Base-by-base conservation (phyloP, 345 rosid genomes). In the Melastoma malabathricum region DNA sequence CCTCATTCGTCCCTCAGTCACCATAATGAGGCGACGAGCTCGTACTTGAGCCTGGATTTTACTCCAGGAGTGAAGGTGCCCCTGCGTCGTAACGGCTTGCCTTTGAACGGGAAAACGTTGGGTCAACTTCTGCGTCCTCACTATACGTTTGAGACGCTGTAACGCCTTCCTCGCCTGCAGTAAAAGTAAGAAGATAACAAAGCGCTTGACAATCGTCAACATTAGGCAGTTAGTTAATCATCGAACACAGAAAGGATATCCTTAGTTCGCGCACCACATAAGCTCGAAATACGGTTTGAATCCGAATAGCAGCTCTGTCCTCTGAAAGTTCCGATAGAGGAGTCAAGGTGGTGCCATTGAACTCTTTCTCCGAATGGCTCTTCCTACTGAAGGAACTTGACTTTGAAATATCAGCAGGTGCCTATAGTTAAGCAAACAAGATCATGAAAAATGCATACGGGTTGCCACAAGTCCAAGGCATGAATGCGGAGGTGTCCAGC, bases 61-160 rank as follows among this genome's bases (percentile, higher is more conserved):
- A 80, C 95, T 80, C 98, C 96, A 92, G 16, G 85, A 65, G 64
- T 92, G 93, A 52, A 92, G 89, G 71, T 77, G 67, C 59, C 66
- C 70, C 66, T 87, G 59, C 22, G 93, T 74, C 22, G 70, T 64
- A 0, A 55, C 52, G 15, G 87, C 83, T 73, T 87, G 96, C 68
- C 70, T 80, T 73, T 78, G 72, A 61, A 75, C 72, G 0, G 80
- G 68, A 61, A 48, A 18, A 13, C 70, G 68, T 60, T 71, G 82
- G 45, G 74, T 60, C 52, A 61, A 51, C 23, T 56, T 61, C 72
- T 75, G 82, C 59, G 86, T 64, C 61, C 84, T 67, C 57, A 62
- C 78, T 12, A 17, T 69, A 49, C 95, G 87, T 72, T 74, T 80
- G 68, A 92, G 44, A 43, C 78, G 74, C 49, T 85, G 74, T 48